phyloP scores from a whole-genome alignment of 2,329 filamentous ascomycete species.

The Trichoderma breve region DNA sequence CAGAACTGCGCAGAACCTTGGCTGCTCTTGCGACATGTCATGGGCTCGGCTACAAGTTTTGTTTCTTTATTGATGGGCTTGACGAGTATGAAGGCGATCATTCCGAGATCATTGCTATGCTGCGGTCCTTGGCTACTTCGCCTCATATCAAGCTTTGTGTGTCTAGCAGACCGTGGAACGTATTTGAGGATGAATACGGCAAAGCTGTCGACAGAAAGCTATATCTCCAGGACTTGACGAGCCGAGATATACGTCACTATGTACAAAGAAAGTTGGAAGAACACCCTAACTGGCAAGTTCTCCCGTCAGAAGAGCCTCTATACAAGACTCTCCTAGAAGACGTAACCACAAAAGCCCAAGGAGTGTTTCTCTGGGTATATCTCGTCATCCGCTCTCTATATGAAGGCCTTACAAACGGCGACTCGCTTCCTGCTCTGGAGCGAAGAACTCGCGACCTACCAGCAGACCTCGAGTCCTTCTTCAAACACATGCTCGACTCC shows the following conservation, averaged over 20 bases:
- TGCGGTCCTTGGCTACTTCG: conserved; percentile 2
- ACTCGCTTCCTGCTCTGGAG: conserved; percentile 9
- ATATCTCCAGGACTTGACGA: conserved; percentile 10
- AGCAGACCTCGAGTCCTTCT: conserved; percentile 18
- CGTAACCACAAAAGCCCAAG: conserved; percentile 9
- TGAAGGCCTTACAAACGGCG: conserved; percentile 20
- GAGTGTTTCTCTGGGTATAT: conserved; percentile 28
- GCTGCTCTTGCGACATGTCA: not conserved
- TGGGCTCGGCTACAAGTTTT: conserved; percentile 4
- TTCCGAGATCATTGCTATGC: conserved; percentile 8
- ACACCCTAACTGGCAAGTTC: not conserved
- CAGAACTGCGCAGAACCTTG: not conserved
- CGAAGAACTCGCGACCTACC: conserved; percentile 11
- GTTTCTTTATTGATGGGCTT: conserved; percentile 29
- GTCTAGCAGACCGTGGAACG: conserved; percentile 31
- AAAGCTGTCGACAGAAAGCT: not conserved
- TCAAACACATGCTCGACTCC: conserved; percentile 16
- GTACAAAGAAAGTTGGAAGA: not conserved
- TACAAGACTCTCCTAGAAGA: not conserved
- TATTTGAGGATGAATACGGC: conserved; percentile 24
- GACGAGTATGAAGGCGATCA: conserved; percentile 26
- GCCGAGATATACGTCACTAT: conserved; percentile 11
- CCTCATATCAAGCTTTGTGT: conserved; percentile 32
- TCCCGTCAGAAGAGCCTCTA: not conserved
- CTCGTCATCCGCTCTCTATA: conserved; percentile 25